Conservation (phyloP, 2,329 filamentous ascomycete species). For the Aspergillus sp. region DNA sequence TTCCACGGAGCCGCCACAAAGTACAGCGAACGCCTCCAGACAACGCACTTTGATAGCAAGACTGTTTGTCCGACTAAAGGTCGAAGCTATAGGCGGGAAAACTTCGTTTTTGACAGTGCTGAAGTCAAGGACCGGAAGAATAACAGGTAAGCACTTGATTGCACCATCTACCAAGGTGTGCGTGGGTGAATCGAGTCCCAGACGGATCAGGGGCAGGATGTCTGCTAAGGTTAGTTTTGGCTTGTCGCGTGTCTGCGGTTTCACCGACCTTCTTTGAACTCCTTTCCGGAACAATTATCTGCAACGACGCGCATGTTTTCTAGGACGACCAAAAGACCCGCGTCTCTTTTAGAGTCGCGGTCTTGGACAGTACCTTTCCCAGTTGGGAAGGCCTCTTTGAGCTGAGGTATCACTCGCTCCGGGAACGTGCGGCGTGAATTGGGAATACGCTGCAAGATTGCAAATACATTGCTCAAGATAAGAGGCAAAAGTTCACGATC, state of each 20-base stretch:
- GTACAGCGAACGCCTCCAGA: slow-evolving; percentile 82
- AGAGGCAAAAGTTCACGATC: slow-evolving; percentile 82
- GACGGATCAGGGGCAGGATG: slow-evolving; percentile 79
- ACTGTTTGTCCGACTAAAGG: slow-evolving; percentile 91
- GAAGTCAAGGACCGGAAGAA: slow-evolving; percentile 90
- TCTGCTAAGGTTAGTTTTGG: slow-evolving; percentile 55
- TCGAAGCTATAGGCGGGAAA: slow-evolving; percentile 85
- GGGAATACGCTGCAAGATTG: slow-evolving; percentile 78
- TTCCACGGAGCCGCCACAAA: slow-evolving; percentile 75
- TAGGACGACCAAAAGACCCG: slow-evolving; percentile 85
- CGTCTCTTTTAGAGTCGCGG: slow-evolving; percentile 80
- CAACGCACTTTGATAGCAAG: slow-evolving; percentile 93
- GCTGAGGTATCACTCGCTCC: slow-evolving; percentile 79
- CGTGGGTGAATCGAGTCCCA: slow-evolving; percentile 84
- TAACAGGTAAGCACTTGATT: slow-evolving; percentile 72
- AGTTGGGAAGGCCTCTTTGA: slow-evolving; percentile 79
- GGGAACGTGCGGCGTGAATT: slow-evolving; percentile 76
- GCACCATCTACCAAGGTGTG: slow-evolving; percentile 87
- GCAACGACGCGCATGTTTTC: slow-evolving; percentile 78
- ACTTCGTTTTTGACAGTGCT: slow-evolving; percentile 96
- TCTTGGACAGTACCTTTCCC: slow-evolving; percentile 58
- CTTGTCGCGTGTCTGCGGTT: slow-evolving; percentile 9
- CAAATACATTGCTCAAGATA: slow-evolving; percentile 89
- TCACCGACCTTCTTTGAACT: slow-evolving; percentile 83
- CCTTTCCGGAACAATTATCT: slow-evolving; percentile 81